Base-by-base conservation (phyloP, 805 yeast genomes). In the Kluyveromyces siamensis region DNA sequence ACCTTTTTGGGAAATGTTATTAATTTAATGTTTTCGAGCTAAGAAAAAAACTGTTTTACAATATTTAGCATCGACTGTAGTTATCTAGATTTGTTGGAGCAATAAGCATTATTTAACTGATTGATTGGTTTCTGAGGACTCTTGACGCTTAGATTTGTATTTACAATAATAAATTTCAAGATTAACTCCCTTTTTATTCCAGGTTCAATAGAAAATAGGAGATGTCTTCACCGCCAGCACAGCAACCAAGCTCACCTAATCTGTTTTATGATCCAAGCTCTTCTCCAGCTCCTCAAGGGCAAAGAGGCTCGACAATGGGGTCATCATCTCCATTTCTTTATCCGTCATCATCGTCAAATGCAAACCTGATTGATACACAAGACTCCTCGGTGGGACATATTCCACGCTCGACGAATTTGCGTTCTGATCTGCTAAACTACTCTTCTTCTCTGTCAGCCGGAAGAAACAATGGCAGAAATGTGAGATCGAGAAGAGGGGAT, bases 401-500 rank as follows among this genome's bases (percentile, higher is more conserved):
- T 44, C 48, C 52, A 17, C 48, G 68, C 21, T 62, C 62, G 25
- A 60, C 71, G 7, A 72, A 75, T 47, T 50, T 68, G 37, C 69
- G 83, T 57, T 72, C 79, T 19, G 81, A 77, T 52, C 63, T 62
- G 62, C 53, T 61, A 6, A 55, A 62, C 13, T 49, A 55, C 11
- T 54, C 62, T 2, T 61, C 67, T 2, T 54, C 63, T 2, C 49
- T 54, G 14, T 35, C 61, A 51, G 51, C 59, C 35, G 68, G 75
- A 55, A 76, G 75, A 44, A 72, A 81, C 46, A 73, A 65, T 35
- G 64, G 74, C 49, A 73, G 84, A 59, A 72, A 58, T 39, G 21
- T 38, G 17, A 43, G 45, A 33, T 70, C 72, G 44, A 72, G 80
- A 48, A 78, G 96, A 69, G 88, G 93, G 56, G 96, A 89, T 62